Base-by-base conservation (phyloP, 257 asterid species). In the Handroanthus guayacan region DNA sequence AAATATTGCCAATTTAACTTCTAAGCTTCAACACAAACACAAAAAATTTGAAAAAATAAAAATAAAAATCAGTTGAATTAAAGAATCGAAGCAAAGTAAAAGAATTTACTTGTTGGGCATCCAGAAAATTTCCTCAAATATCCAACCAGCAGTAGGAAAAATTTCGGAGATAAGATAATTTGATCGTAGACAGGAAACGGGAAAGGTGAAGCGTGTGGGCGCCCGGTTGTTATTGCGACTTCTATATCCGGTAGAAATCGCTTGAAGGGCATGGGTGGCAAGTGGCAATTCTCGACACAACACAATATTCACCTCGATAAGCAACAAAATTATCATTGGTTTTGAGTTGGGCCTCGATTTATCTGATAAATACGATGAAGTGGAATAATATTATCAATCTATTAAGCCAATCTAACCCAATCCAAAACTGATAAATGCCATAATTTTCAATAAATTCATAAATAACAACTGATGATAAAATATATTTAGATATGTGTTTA, bases 91-190 rank as follows among this genome's bases (percentile, higher is more conserved):
- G 39, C 8, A 56, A 65, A 57, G 47, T 52, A 43, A 44, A 62
- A 69, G 62, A 65, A 66, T 5, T 18, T 66, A 81, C 84, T 47
- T 43, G 78, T 44, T 38, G 51, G 45, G 72, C 43, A 52, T 47
- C 64, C 78, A 74, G 36, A 31, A 41, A 39, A 51, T 13, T 62
- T 50, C 38, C 10, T 61, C 8, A 60, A 44, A 43, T 6, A 0
- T 43, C 25, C 60, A 20, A 8, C 36, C 50, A 72, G 77, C 45
- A 1, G 38, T 7, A 20, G 17, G 10, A 25, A 20, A 58, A 36
- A 17, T 13, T 2, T 38, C 13, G 58, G 58, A 63, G 62, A 41
- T 14, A 58, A 20, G 34, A 56, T 56, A 10, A 43, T 41, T 36
- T n/a, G 45, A 10, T 55, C 1, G 66, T 9, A 12, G 13, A 13